phyloP scores from a whole-genome alignment of 1,284 basidiomycete species.

The Mrakiaceae sp. region DNA sequence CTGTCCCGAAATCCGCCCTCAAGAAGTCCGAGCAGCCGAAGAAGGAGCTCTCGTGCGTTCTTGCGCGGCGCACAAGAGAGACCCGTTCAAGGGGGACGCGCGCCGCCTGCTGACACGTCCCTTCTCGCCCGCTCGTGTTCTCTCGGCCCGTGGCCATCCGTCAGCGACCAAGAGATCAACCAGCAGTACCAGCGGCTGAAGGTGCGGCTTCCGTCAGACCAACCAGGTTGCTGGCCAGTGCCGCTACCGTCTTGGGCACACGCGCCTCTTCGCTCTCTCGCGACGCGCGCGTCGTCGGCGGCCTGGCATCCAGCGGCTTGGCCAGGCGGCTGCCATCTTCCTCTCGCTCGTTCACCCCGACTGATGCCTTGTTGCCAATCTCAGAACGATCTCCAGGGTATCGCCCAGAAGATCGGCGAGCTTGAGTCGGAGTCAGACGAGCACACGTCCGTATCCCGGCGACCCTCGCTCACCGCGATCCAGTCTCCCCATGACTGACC shows the following conservation, averaged over 20 bases:
- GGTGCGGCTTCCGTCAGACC: not conserved
- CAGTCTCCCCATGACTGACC: not conserved
- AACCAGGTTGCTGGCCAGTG: no score
- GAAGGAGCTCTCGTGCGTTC: not conserved
- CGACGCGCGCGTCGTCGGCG: not conserved
- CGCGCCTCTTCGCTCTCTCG: not conserved
- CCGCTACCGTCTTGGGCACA: not conserved
- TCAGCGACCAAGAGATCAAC: slow-evolving; percentile 17
- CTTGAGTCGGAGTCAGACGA: slow-evolving; percentile 51
- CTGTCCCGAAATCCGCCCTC: not conserved
- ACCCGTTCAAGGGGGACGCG: not conserved
- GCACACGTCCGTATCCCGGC: slow-evolving; percentile 42
- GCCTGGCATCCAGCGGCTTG: no score
- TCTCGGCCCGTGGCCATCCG: not conserved
- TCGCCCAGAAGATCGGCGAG: not conserved
- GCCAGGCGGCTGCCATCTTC: not conserved
- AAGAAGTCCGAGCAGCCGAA: slow-evolving; percentile 1
- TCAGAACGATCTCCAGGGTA: slow-evolving; percentile 22
- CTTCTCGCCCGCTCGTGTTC: no score
- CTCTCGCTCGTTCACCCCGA: not conserved
- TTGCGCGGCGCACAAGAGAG: not conserved
- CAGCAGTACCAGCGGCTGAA: slow-evolving; percentile 12
- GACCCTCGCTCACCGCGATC: not conserved
- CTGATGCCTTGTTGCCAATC: not conserved
- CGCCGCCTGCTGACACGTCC: not conserved